Percentiles rank a stretch among this genome's conserved stretches.
Conservation (phyloP, 2,329 filamentous ascomycete species). For the Penicillium aurantiogriseum region DNA sequence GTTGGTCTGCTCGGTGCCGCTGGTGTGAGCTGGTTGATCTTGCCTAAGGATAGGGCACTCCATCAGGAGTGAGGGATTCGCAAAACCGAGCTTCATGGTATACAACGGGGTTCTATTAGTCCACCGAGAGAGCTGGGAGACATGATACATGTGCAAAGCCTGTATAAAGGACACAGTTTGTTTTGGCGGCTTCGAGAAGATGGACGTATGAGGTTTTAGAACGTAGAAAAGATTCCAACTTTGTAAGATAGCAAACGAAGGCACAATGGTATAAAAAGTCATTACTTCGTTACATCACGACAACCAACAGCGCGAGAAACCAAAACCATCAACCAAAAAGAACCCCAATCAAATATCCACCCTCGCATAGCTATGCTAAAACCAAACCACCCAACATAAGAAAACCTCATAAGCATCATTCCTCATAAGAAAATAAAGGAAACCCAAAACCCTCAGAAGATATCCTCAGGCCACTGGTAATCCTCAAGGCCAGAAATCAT, state of each 20-base stretch:
- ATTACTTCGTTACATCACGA: slow-evolving; percentile 22
- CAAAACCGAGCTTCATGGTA: neutral
- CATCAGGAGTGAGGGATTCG: slow-evolving; percentile 21
- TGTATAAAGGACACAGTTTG: neutral
- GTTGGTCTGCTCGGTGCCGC: slow-evolving; percentile 50
- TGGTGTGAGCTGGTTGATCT: slow-evolving; percentile 49
- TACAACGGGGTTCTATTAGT: too few relatives aligned
- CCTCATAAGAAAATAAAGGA: neutral
- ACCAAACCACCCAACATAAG: neutral
- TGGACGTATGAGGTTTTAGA: neutral
- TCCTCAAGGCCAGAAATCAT: slow-evolving; percentile 18
- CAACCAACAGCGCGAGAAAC: slow-evolving; percentile 1
- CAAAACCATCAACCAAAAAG: neutral
- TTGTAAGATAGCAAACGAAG: neutral
- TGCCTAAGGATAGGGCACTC: slow-evolving; percentile 23
- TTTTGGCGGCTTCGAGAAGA: neutral
- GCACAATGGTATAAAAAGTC: slow-evolving; percentile 23
- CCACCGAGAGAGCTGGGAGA: neutral
- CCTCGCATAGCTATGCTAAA: neutral
- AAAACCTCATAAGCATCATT: neutral
- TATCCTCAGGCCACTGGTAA: slow-evolving; percentile 47
- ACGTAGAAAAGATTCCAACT: neutral
- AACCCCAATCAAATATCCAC: neutral
- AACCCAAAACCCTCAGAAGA: slow-evolving; percentile 34
- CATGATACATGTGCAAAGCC: neutral